A percentile compares a stretch with the other conserved stretches of the same genome.
These are phyloP conservation scores for Thelonectria olida DNA, from an alignment of 2,329 filamentous ascomycete species.

Conservation along the genomic window DNA sequence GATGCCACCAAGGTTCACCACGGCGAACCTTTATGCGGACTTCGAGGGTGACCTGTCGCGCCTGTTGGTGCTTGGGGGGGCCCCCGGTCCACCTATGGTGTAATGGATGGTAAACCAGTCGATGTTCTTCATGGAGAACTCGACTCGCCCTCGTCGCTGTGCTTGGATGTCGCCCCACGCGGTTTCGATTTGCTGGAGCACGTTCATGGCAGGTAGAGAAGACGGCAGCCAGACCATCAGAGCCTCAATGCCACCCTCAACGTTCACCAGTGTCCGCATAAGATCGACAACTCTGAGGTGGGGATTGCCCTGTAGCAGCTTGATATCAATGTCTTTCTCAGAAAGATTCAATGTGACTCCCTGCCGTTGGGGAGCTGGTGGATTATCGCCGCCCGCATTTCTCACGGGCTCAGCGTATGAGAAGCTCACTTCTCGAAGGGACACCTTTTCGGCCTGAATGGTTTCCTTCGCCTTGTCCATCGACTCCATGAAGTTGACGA, in stretches of 20 bases:
- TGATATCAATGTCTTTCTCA: conserved; percentile 62
- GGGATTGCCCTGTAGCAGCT: conserved; percentile 70
- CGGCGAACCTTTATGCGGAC: conserved; percentile 60
- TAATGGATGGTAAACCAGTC: conserved; percentile 69
- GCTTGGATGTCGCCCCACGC: conserved; percentile 56
- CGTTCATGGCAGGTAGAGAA: conserved; percentile 72
- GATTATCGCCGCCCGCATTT: conserved; percentile 1
- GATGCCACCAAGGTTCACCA: conserved; percentile 61
- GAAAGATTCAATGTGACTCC: conserved; percentile 68
- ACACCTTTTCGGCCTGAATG: conserved; percentile 67
- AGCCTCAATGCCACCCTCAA: conserved; percentile 59
- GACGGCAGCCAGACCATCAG: conserved; percentile 64
- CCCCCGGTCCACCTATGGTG: conserved; percentile 44
- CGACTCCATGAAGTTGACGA: conserved; percentile 75
- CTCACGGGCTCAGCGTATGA: conserved; percentile 62
- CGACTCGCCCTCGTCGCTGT: conserved; percentile 57
- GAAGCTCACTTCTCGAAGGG: conserved; percentile 72
- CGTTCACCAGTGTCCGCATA: conserved; percentile 67
- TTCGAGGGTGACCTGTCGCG: conserved; percentile 57
- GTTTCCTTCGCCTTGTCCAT: conserved; percentile 65
- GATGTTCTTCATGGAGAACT: conserved; percentile 61
- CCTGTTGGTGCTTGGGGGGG: conserved; percentile 37
- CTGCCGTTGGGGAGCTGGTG: conserved; percentile 48
- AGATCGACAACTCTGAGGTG: conserved; percentile 71
- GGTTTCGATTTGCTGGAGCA: conserved; percentile 68